Evolutionary conservation across 164 flowering plant genomes (phyloP), one percentile per base, ranked within the genome.

Genomic region (Magnolia sinica): DNA sequence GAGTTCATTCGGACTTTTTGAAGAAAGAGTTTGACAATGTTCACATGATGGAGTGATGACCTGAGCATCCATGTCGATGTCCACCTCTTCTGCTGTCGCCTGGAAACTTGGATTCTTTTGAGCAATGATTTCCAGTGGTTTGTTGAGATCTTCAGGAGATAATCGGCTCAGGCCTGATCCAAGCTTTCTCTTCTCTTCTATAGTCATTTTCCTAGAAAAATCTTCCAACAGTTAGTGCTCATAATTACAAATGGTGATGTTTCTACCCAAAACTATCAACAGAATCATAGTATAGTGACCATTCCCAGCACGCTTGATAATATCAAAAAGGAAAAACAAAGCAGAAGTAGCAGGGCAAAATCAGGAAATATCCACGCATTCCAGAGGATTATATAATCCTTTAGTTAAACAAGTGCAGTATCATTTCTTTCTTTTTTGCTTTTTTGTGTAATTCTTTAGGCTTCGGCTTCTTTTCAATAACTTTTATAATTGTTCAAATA

Each of bases 21-120:
- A 55, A 55, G 61, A 10, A 55, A 37, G 45, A 37, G 45, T 37
- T 37, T 37, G 45, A 37, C 45, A 37, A 37, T 55, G 61, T 10
- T 55, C 61, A 55, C 45, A 8, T 55, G 13, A 16, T 10, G 11
- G 68, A 22, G 7, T 49, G 45, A 50, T 73, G 50, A 93, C 98
- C 98, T 86, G 95, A 61, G 89, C 92, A 85, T 94, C 95, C 55
- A 96, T 88, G 83, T 92, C 93, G 66, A 96, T 89, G 68, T 94
- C 90, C 78, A 96, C 97, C 78, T 88, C 92, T 66, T 87, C 91
- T 16, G 93, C 91, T 8, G 86, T 81, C 31, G 93, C 84, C 83
- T 85, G 89, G 75, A 94, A 94, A 59, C 77, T 77, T n/a, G 97
- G 91, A 75, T 92, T 88, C 80, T 76, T 82, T 76, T 91, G 87